These are phyloP conservation scores for Fusarium continuum DNA, from an alignment of 2,329 filamentous ascomycete genomes.

Conservation along the genomic window DNA sequence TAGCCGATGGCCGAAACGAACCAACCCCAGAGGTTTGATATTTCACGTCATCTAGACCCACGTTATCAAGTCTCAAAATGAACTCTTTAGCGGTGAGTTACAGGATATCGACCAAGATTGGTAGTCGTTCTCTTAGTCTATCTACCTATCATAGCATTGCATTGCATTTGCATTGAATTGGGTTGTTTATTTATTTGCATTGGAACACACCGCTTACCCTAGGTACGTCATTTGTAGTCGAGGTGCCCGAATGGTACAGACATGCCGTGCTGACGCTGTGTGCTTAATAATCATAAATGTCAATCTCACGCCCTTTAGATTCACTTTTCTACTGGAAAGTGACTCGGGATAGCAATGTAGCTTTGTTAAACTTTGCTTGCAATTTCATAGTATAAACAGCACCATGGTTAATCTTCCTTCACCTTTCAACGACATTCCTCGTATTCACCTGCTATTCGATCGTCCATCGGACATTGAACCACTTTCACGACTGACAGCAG, in stretches of 20 bases:
- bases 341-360: too few species aligned
- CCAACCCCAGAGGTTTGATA: too few species aligned
- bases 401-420: slow-evolving; percentile 9
- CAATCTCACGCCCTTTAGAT: slow-evolving; percentile 2
- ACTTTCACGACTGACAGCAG: slow-evolving; percentile 6
- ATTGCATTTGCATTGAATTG: too few species aligned
- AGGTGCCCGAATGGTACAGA: too few species aligned
- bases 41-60: too few species aligned
- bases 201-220: background rate
- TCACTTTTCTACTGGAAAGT: background rate
- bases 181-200: background rate
- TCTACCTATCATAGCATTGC: background rate
- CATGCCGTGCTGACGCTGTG: background rate
- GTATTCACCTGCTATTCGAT: slow-evolving; percentile 20
- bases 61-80: too few species aligned
- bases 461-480: slow-evolving; percentile 22
- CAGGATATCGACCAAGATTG: too few species aligned
- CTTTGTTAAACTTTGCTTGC: too few species aligned
- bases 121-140: background rate
- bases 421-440: slow-evolving; percentile 14
- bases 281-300: slow-evolving; percentile 20
- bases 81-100: too few species aligned
- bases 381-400: too few species aligned
- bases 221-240: background rate
- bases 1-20: too few species aligned